Evolutionary conservation across 164 flowering plant genomes (phyloP).

Genomic region (Paratinospora sagittata): DNA sequence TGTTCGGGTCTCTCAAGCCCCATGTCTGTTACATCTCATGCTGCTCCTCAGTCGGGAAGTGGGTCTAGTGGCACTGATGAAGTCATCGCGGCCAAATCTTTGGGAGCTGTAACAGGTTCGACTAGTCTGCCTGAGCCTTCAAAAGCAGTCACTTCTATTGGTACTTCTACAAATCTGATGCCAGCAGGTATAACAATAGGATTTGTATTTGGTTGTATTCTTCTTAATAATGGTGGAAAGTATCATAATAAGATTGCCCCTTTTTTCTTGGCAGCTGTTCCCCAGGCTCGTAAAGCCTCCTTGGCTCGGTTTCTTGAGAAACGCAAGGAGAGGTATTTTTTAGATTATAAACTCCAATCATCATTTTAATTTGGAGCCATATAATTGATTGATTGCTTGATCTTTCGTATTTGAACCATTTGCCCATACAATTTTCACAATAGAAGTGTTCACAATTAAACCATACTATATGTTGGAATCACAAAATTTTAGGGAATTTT

Average conservation of each 20-base stretch:
- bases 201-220: background rate
- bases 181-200: conserved; percentile 47
- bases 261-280: conserved; percentile 43
- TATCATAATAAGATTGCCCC: background rate
- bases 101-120: conserved; percentile 28
- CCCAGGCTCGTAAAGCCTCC: conserved; percentile 87
- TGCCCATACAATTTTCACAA: background rate
- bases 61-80: conserved; percentile 54
- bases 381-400: background rate
- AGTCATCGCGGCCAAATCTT: conserved; percentile 29
- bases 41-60: conserved; percentile 43
- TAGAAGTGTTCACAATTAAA: background rate
- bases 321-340: conserved; percentile 79
- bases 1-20: conserved; percentile 61
- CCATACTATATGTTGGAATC: background rate
- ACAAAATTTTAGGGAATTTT: background rate
- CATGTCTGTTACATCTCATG: conserved; percentile 53
- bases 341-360: background rate
- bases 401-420: background rate
- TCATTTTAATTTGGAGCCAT: background rate
- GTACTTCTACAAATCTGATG: conserved; percentile 36
- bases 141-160: conserved; percentile 20
- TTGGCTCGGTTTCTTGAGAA: conserved; percentile 83
- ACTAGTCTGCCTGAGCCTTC: conserved; percentile 43
- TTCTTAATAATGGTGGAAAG: background rate